Base-by-base conservation (phyloP, 2,329 filamentous ascomycete species). In the Trichoderma pleuroti region DNA sequence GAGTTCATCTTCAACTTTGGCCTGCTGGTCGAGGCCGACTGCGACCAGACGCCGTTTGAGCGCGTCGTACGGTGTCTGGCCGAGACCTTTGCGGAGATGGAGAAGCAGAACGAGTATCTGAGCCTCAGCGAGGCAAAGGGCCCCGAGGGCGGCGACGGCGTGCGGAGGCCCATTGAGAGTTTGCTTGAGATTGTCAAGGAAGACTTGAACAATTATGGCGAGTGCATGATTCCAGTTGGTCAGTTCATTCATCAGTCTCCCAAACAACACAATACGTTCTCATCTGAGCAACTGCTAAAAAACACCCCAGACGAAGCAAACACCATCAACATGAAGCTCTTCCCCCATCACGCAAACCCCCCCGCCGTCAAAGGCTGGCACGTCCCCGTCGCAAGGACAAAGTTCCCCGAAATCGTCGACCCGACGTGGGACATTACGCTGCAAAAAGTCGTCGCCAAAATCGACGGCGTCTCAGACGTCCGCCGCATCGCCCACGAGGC, bases 1-100 rank as follows among this genome's bases (percentile, higher is more conserved):
- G 93, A 97, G 81, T 98, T 98, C 84, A 97, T 98, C 78, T 99
- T 98, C 88, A 98, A 98, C 81, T 97, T 98, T 78, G 94, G 93
- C 71, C 85, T 98, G 57, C 91, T 97, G 32, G 85, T 97, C 63
- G 88, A 92, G 64, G 81, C 82, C 60, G 84, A 86, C 65, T 83
- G 84, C 68, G 92, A 97, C 77, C 92, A 92, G 79, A 88, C 88
- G 62, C 91, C 91, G 39, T 97, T 93, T 79, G 93, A 94, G 80
- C 91, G 90, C 73, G 92, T 98, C 36, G 93, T 97, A 68, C 86
- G 92, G 74, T 93, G 97, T 76, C 85, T 98, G 64, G 96, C 95
- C 2, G 87, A 91, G 72, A 89, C 96, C 32, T 93, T 98, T 84
- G 90, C 92, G 73, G 93, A 93, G 76, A 88, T 98, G 84, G 96